Conservation (phyloP, 306 rosid species). For the Trifolium pratense region DNA sequence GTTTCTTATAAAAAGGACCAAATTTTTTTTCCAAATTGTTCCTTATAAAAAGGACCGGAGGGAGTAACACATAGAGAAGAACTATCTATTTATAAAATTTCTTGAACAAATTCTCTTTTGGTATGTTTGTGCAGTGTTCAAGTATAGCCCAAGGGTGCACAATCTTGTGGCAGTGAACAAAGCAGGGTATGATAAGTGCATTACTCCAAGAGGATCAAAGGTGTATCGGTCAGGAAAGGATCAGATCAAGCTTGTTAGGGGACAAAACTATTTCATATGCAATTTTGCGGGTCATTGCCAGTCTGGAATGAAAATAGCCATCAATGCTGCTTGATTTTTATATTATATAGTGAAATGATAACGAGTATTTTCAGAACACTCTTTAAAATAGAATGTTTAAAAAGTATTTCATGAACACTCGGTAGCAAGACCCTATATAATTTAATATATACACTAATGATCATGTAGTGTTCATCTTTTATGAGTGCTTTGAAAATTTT, state of each 20-base stretch:
- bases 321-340: neutral
- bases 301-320: conserved; percentile 33
- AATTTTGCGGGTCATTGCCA: conserved; percentile 60
- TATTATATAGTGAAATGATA: no score
- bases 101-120: no score
- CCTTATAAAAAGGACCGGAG: no score
- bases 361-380: no score
- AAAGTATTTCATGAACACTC: no score
- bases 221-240: conserved; percentile 59
- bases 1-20: no score
- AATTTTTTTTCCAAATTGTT: no score
- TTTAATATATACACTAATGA: no score
- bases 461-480: neutral
- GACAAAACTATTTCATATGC: conserved; percentile 73
- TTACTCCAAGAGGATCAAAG: conserved; percentile 49
- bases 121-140: conserved; percentile 52
- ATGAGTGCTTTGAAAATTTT: neutral
- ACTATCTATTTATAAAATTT: no score
- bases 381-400: no score
- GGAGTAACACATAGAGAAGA: no score
- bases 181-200: conserved; percentile 53
- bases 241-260: conserved; percentile 59
- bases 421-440: no score
- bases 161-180: conserved; percentile 60
- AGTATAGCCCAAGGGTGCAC: conserved; percentile 50